Percentiles rank a stretch among this genome's conserved stretches.
These are phyloP conservation scores for Protomyces arabidopsidicola DNA, from an alignment of 1,139 yeast genomes.

Conservation along the genomic window DNA sequence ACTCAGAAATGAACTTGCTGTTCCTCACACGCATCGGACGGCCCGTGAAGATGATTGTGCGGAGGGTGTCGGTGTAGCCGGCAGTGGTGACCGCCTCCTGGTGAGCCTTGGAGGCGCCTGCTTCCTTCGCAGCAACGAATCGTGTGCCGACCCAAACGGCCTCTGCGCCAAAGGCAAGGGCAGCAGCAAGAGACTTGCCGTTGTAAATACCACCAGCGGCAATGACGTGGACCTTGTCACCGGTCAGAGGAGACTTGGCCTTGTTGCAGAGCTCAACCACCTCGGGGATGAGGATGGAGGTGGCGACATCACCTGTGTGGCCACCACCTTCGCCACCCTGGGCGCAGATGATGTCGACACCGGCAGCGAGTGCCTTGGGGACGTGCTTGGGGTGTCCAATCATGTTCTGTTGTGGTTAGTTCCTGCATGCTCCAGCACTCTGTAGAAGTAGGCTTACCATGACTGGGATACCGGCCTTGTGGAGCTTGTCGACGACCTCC, in stretches of 20 bases:
- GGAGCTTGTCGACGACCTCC: slow-evolving; percentile 45
- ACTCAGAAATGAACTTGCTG: slow-evolving; percentile 27
- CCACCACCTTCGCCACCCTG: slow-evolving; percentile 52
- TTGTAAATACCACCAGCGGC: slow-evolving; percentile 49
- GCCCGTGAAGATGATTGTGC: slow-evolving; percentile 37
- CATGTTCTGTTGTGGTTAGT: slow-evolving; percentile 40
- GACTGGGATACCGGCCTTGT: slow-evolving; percentile 48
- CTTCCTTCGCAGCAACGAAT: slow-evolving; percentile 36
- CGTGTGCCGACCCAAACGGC: slow-evolving; percentile 46
- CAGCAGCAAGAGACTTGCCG: slow-evolving; percentile 39
- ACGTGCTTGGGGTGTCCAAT: slow-evolving; percentile 48
- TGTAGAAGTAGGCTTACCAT: not conserved
- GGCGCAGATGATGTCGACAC: slow-evolving; percentile 46
- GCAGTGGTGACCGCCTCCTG: slow-evolving; percentile 35
- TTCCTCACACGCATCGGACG: slow-evolving; percentile 26
- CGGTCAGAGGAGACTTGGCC: slow-evolving; percentile 35
- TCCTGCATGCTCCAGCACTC: not conserved
- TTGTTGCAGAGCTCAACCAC: slow-evolving; percentile 41
- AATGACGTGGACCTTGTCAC: slow-evolving; percentile 40
- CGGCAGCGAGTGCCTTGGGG: slow-evolving; percentile 41
- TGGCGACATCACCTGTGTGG: slow-evolving; percentile 41
- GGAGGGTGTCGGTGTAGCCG: slow-evolving; percentile 35
- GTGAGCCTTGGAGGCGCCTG: slow-evolving; percentile 36
- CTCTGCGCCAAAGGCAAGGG: slow-evolving; percentile 44
- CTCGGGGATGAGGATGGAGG: slow-evolving; percentile 39